Evolutionary conservation across 148 eudicot species (phyloP).

Genomic region (Rhododendron griersonianum): DNA sequence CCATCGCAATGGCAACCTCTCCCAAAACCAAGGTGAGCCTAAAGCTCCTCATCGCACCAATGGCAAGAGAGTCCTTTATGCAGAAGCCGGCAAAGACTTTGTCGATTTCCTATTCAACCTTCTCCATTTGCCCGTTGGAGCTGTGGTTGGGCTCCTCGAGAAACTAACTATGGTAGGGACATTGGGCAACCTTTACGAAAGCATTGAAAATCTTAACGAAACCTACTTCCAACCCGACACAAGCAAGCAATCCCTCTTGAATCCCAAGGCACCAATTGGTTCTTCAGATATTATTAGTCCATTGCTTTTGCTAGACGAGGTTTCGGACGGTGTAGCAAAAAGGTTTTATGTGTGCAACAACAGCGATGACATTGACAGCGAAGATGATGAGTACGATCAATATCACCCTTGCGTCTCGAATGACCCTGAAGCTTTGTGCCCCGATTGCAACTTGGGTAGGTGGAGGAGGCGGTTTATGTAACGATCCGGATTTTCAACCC

Average conservation of each 20-base stretch:
- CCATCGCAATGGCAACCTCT: not conserved
- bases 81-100: constrained; percentile 29
- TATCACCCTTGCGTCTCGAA: no score
- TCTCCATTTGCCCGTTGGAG: constrained; percentile 20
- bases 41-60: constrained; percentile 21
- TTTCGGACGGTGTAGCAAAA: not conserved
- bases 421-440: no score
- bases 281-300: no score
- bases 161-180: constrained; percentile 16
- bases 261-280: not conserved
- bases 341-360: not conserved
- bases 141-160: constrained; percentile 1
- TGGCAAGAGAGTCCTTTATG: constrained; percentile 21
- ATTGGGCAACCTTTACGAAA: constrained; percentile 6
- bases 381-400: no score
- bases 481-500: no score
- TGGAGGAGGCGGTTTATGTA: no score
- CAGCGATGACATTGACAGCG: no score
- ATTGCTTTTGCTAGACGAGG: not conserved
- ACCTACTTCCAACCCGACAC: not conserved
- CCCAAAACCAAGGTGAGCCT: not conserved
- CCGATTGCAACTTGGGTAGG: no score
- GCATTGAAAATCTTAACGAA: constrained; percentile 14
- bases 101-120: constrained; percentile 30
- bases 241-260: not conserved